Base-by-base conservation (phyloP, 2,329 filamentous ascomycete genomes). In the Claviceps sp. region DNA sequence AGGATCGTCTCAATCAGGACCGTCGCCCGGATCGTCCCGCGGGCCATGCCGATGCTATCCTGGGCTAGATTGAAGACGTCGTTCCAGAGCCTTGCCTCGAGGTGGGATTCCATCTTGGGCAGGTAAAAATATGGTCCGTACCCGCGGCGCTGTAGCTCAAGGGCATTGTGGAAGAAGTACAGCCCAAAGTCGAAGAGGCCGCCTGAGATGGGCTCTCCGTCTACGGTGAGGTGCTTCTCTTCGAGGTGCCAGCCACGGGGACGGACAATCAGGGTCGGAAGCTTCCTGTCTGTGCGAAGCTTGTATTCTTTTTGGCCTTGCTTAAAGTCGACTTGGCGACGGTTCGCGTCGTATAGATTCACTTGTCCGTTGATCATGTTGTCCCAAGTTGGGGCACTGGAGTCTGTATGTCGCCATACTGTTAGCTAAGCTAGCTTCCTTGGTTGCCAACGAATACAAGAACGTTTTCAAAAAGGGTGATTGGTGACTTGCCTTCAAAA, bases 281-380 rank as follows among this genome's bases (percentile, higher is more conserved):
- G 81, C 49, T 76, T 80, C 61, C 86, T 83, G 73, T 97, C 91
- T 54, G 86, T 95, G 57, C 91, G 87, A 55, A 98, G 85, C 77
- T 95, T 96, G 76, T 98, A 98, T 65, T 95, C 89, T 74, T 97
- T 98, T 62, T 82, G 75, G 57, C 90, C 90, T 65, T 90, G 85
- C 77, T 93, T 94, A 78, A 97, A 97, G 74, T 97, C 91, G 61
- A 97, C 82, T 71, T 96, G 86, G 60, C 82, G 84, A 63, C 93
- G 87, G 66, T 95, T 89, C 59, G 90, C 93, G 63, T 97, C 93
- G 75, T 96, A 94, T 53, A 98, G 80, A 75, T 97, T 98, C 59
- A 96, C 83, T 72, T 98, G 93, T 57, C 93, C 93, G 61, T 93
- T 95, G 75, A 97, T 85, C 90, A 97, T 97, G 75, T 97, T 97